Percentiles rank a stretch among this genome's conserved stretches.
These are phyloP conservation scores for Metschnikowia gelsemii DNA, from an alignment of 805 yeast genomes.

Conservation along the genomic window DNA sequence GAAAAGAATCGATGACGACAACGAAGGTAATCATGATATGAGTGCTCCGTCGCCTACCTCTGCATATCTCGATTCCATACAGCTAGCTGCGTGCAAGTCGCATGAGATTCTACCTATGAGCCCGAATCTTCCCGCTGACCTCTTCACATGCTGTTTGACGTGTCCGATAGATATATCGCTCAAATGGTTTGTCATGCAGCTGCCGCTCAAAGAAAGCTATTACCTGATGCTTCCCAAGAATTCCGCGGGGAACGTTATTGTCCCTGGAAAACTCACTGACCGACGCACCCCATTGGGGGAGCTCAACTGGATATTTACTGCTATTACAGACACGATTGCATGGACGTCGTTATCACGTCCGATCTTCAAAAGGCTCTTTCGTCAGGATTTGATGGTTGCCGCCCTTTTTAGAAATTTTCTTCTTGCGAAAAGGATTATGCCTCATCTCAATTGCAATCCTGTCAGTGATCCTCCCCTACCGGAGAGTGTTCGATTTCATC, in stretches of 20 bases:
- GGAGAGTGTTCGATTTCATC: conserved; percentile 71
- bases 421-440: conserved; percentile 91
- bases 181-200: conserved; percentile 86
- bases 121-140: conserved; percentile 93
- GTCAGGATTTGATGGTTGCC: conserved; percentile 96
- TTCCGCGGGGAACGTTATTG: conserved; percentile 56
- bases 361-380: conserved; percentile 80
- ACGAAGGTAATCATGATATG: conserved; percentile 54
- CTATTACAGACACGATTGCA: conserved; percentile 96
- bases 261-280: conserved; percentile 90
- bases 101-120: conserved; percentile 87
- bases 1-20: conserved; percentile 83
- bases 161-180: conserved; percentile 94
- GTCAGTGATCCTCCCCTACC: conserved; percentile 92
- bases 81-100: conserved; percentile 86
- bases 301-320: conserved; percentile 95
- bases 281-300: conserved; percentile 95
- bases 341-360: conserved; percentile 92
- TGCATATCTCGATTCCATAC: conserved; percentile 82
- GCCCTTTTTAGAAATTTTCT: conserved; percentile 91
- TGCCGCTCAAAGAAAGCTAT: conserved; percentile 57
- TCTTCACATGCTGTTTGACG: conserved; percentile 92
- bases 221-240: conserved; percentile 47
- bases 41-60: conserved; percentile 61
- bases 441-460: conserved; percentile 89